Percentiles rank a stretch among this genome's conserved stretches.
These are phyloP conservation scores for Tilletiopsis washingtonensis DNA, from an alignment of 1,284 basidiomycete species.

Conservation along the genomic window DNA sequence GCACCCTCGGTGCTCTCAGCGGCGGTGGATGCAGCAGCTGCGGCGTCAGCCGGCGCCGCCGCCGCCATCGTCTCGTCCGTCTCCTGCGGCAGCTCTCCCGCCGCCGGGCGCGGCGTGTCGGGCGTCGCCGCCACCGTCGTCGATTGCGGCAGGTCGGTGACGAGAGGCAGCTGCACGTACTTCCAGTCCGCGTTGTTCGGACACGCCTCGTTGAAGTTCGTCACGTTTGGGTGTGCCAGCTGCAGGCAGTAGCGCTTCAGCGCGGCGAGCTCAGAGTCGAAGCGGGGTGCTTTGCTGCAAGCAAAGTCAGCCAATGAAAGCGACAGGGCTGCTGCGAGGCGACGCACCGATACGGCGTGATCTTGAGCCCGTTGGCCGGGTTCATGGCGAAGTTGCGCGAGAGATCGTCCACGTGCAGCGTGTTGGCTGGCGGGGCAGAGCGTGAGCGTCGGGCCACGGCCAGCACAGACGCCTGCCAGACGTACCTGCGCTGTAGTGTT, in stretches of 20 bases:
- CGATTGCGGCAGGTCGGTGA: too few relatives aligned
- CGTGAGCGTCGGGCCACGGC: not conserved
- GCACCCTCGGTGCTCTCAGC: too few relatives aligned
- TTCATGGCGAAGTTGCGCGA: constrained; percentile 73
- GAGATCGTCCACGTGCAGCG: constrained; percentile 80
- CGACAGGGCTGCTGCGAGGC: not conserved
- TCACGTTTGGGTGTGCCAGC: constrained; percentile 19
- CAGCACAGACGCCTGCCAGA: not conserved
- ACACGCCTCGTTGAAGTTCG: too few relatives aligned
- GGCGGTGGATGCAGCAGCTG: too few relatives aligned
- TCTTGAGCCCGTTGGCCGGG: constrained; percentile 72
- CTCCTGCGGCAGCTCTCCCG: too few relatives aligned
- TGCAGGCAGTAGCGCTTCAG: constrained; percentile 24
- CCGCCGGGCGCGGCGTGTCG: too few relatives aligned
- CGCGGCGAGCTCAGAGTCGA: constrained; percentile 28
- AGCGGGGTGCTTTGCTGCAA: constrained; percentile 23
- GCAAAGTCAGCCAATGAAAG: not conserved
- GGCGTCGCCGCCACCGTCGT: too few relatives aligned
- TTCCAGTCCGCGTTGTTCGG: too few relatives aligned
- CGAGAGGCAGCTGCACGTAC: too few relatives aligned
- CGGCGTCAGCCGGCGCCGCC: too few relatives aligned
- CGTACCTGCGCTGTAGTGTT: constrained; percentile 21
- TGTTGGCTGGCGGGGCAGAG: constrained; percentile 64
- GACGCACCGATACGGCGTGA: constrained; percentile 59
- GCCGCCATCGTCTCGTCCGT: too few relatives aligned